Percentiles rank a stretch among this genome's conserved stretches.
These are phyloP conservation scores for Papilionanthe hybrid DNA, from an alignment of 116 monocot genomes.

Conservation along the genomic window DNA sequence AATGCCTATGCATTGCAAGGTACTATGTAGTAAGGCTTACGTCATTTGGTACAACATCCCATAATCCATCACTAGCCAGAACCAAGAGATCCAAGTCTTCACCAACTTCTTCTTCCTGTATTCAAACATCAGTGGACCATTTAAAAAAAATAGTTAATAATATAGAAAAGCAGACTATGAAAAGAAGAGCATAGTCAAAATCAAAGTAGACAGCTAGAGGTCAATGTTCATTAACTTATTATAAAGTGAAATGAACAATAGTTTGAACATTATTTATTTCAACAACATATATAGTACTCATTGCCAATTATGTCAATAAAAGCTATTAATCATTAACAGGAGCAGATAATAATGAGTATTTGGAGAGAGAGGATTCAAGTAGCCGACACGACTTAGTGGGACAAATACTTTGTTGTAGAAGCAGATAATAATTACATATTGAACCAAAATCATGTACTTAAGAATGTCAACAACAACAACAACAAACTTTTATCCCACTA, in stretches of 20 bases:
- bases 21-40: conserved; percentile 17
- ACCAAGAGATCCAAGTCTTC: conserved; percentile 70
- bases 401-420: no score
- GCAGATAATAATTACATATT: not conserved
- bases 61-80: conserved; percentile 81
- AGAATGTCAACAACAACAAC: no score
- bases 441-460: not conserved
- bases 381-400: no score
- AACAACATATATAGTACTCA: not conserved
- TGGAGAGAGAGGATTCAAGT: no score
- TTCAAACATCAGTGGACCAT: not conserved
- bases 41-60: conserved; percentile 91
- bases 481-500: no score
- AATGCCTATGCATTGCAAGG: not conserved
- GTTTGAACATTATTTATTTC: not conserved
- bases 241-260: not conserved
- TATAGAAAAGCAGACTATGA: not conserved
- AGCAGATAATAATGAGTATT: not conserved
- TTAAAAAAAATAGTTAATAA: not conserved
- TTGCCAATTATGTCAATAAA: not conserved
- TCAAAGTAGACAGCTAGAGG: not conserved
- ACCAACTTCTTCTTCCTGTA: conserved; percentile 61
- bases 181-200: not conserved
- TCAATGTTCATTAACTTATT: not conserved
- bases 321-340: not conserved